Conservation (phyloP, 345 rosid genomes). For the Melastoma malabathricum region DNA sequence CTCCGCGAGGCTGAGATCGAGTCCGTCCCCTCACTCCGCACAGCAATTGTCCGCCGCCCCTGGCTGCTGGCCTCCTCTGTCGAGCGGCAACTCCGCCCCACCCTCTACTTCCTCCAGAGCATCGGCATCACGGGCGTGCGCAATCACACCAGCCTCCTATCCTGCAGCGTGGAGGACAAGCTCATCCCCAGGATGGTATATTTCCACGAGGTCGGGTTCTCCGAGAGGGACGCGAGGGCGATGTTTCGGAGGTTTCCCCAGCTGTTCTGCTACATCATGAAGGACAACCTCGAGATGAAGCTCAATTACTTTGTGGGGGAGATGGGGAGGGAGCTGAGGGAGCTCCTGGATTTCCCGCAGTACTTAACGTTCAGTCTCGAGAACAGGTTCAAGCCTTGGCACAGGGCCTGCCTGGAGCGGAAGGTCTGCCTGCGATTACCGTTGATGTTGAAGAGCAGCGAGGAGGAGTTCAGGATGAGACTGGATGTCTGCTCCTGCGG, state of each 20-base stretch:
- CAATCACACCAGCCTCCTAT: slow-evolving; percentile 58
- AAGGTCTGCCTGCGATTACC: slow-evolving; percentile 57
- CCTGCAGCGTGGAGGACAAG: slow-evolving; percentile 71
- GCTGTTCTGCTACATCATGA: slow-evolving; percentile 60
- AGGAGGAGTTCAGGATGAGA: slow-evolving; percentile 34
- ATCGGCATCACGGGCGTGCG: slow-evolving; percentile 58
- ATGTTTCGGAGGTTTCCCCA: slow-evolving; percentile 79
- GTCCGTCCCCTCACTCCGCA: slow-evolving; percentile 28
- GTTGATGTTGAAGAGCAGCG: slow-evolving; percentile 48
- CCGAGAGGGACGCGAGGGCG: slow-evolving; percentile 28
- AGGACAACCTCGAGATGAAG: slow-evolving; percentile 59
- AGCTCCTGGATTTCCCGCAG: slow-evolving; percentile 64
- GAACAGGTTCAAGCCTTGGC: slow-evolving; percentile 76
- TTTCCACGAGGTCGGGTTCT: slow-evolving; percentile 54
- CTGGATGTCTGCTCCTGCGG: slow-evolving; percentile 60
- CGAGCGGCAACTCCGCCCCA: slow-evolving; percentile 47
- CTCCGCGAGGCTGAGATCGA: slow-evolving; percentile 64
- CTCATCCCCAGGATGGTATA: slow-evolving; percentile 52
- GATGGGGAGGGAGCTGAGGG: slow-evolving; percentile 82
- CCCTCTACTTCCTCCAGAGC: slow-evolving; percentile 64
- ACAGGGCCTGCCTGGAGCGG: slow-evolving; percentile 52
- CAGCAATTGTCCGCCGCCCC: slow-evolving; percentile 65
- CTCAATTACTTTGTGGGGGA: slow-evolving; percentile 53
- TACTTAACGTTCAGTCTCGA: slow-evolving; percentile 80
- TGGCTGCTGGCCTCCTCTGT: slow-evolving; percentile 61